phyloP scores from a whole-genome alignment of 2,329 filamentous ascomycete species.

The Venturia carpophila region DNA sequence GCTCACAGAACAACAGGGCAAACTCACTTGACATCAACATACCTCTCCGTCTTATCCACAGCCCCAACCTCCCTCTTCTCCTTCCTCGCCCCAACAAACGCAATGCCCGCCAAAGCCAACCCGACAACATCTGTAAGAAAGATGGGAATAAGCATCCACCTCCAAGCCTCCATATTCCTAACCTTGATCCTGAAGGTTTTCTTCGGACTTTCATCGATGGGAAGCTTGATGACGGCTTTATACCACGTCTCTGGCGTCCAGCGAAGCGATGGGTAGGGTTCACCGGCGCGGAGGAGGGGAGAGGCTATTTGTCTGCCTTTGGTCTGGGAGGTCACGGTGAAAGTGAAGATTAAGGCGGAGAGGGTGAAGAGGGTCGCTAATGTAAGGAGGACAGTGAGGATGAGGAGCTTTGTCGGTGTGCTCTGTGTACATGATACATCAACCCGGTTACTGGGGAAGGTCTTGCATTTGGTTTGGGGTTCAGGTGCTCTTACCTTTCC shows the following conservation, averaged over 20 bases:
- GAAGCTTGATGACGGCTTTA: constrained; percentile 28
- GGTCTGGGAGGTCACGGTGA: constrained; percentile 25
- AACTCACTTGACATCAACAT: not conserved
- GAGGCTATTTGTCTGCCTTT: constrained; percentile 22
- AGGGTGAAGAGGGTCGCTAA: constrained; percentile 27
- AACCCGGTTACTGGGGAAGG: not conserved
- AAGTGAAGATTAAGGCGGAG: constrained; percentile 28
- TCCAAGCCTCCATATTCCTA: constrained; percentile 28
- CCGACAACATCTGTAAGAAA: constrained; percentile 25
- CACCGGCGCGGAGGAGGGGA: constrained; percentile 23
- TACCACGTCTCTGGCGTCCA: constrained; percentile 32
- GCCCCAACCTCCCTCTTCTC: not conserved
- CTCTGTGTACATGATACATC: not conserved
- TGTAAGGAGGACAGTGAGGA: constrained; percentile 30
- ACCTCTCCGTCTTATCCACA: not conserved
- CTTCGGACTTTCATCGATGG: constrained; percentile 22
- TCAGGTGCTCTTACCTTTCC: not conserved
- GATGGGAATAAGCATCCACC: constrained; percentile 29
- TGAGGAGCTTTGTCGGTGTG: constrained; percentile 24
- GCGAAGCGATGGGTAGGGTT: constrained; percentile 24
- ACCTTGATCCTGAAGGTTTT: constrained; percentile 24
- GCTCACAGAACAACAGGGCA: no score
- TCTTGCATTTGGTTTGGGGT: no score
- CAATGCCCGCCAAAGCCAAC: constrained; percentile 22
- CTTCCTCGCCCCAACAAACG: constrained; percentile 25